Base-by-base conservation (phyloP, 306 rosid species). In the Rosa lucieae region DNA sequence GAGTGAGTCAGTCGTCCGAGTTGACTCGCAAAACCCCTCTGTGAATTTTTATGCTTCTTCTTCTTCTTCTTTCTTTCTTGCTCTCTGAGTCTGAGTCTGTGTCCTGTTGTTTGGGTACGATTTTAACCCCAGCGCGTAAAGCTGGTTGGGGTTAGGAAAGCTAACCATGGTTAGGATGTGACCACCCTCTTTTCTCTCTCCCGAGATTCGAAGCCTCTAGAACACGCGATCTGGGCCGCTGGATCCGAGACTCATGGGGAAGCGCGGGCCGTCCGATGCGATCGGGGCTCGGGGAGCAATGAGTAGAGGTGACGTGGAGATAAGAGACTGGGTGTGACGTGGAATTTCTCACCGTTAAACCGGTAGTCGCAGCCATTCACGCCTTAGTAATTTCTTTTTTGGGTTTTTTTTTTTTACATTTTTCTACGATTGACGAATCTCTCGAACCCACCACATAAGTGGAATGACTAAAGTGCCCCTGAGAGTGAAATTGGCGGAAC, bases 191-290 rank as follows among this genome's bases (percentile, higher is more conserved):
- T 39, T 39, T 78, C 76, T 67, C 71, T 81, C 61, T 40, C 48
- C 67, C 12, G 46, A 8, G 72, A 20, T 81, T 72, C 76, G 97
- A 95, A 95, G 89, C 71, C 83, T 90, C 97, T 86, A 87, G 96
- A 95, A 91, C 26, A 15, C 67, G 78, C 0, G 23, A 77, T 77
- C 9, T 2, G 21, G 37, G 61, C 92, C 97, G 90, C 84, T 49
- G 66, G 83, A 82, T 83, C 1, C 0, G 29, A 15, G 53, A 62
- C n/a, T 1, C 23, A 3, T 37, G 55, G 75, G 23, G n/a, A 59
- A 79, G 78, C 88, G 61, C 13, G 17, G 32, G 20, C 86, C 86
- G 88, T 81, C 11, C 0, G 93, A 89, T 82, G 43, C 3, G 71
- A 6, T 44, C 10, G 40, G 74, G 10, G 66, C 35, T 40, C 32